Base-by-base conservation (phyloP, 495 filamentous ascomycete genomes). In the Aspergillus sclerotioniger region DNA sequence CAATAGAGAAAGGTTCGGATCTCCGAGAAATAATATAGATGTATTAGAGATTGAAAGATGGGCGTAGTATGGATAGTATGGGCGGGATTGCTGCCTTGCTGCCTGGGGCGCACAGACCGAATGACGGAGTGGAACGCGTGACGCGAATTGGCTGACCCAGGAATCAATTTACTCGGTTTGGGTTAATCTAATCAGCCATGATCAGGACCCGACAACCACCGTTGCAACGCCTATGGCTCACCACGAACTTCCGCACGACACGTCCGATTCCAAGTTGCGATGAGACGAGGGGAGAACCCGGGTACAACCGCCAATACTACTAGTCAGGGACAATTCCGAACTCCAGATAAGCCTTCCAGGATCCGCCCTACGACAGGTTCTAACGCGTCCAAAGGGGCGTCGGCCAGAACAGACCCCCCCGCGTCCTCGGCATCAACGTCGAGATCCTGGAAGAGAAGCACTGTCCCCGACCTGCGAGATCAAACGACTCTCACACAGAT, bases 401-500 rank as follows among this genome's bases (percentile, higher is more conserved):
- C 56, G 33, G 61, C 59, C 16, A 60, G 59, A 32, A 57, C 31
- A 6, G 55, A 47, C 29, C 67, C 67, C 28, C 71, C 71, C 28
- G 55, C 52, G 3, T 61, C 67, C 10, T 69, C 62, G 19, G 47
- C 59, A 28, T 68, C 66, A 3, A 58, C 53, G 28, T 58, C 60
- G 10, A 61, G 51, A 35, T 62, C 61, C 12, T 62, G 49, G 21
- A 74, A 69, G 57, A 62, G 56, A 29, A 61, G 8, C 10, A 61
- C 66, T 0, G 19, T 69, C 7, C 52, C 65, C 15, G 64, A 55
- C 35, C 60, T 58, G 13, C 53, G 43, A 13, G 64, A 62, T 3
- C 76, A 78, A 35, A 64, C 74, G 1, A 79, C 76, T 3, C 65
- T 79, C 15, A 79, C 76, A 2, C 76, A 79, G 46, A 72, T 79